These are phyloP conservation scores for Fraxinus americana DNA, from an alignment of 257 asterid species.

Conservation along the genomic window DNA sequence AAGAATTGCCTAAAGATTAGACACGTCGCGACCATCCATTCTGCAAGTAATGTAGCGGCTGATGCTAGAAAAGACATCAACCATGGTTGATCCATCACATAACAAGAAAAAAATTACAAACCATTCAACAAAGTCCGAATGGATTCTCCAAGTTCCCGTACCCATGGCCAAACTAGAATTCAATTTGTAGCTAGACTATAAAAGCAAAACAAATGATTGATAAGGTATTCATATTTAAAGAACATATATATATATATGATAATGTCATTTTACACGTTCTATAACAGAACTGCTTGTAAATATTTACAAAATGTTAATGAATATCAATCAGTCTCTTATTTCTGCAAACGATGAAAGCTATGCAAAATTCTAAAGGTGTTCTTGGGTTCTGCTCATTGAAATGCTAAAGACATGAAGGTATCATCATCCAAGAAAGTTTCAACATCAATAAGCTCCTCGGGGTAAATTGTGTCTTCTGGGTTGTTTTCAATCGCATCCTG, in stretches of 20 bases:
- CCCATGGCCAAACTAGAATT: not conserved
- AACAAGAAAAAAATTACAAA: too few species aligned
- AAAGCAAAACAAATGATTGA: not conserved
- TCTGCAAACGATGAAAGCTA: not conserved
- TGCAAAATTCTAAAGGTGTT: conserved; percentile 8
- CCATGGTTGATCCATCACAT: too few species aligned
- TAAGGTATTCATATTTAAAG: not conserved
- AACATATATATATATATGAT: not conserved
- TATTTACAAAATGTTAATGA: not conserved
- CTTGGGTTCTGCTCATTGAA: conserved; percentile 40
- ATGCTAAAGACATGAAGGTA: conserved; percentile 75
- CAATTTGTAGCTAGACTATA: not conserved
- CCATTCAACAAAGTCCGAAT: not conserved
- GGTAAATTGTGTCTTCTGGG: conserved; percentile 43
- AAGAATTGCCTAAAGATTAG: too few species aligned
- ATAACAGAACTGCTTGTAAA: not conserved
- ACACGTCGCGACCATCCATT: too few species aligned
- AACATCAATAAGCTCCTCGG: conserved; percentile 68
- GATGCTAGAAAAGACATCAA: too few species aligned
- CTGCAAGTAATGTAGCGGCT: too few species aligned
- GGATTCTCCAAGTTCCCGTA: not conserved
- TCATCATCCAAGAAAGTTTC: conserved; percentile 71
- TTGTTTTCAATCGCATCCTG: conserved; percentile 58
- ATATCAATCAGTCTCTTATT: not conserved
- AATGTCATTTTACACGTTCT: not conserved